Conservation (phyloP, 2,329 filamentous ascomycete genomes). For the Monosporascus sp. region DNA sequence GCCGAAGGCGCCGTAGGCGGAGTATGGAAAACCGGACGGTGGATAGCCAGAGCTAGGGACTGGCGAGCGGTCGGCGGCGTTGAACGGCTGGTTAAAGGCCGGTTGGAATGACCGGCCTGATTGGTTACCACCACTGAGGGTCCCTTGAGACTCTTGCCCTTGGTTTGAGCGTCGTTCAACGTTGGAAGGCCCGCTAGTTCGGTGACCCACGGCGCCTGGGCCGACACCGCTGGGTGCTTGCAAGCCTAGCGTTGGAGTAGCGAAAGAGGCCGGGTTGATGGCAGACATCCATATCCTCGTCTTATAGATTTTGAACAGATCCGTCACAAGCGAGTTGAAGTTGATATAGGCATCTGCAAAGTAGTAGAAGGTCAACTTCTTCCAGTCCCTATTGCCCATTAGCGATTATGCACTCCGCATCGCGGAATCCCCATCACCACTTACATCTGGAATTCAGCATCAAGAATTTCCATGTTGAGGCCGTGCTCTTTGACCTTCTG, state of each 20-base stretch:
- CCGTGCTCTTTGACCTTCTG: conserved; percentile 94
- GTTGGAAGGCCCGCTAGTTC: conserved; percentile 38
- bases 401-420: conserved; percentile 10
- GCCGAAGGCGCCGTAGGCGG: conserved; percentile 39
- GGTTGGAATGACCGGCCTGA: conserved; percentile 38
- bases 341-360: conserved; percentile 98
- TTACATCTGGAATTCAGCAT: conserved; percentile 98
- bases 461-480: conserved; percentile 96
- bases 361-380: conserved; percentile 98
- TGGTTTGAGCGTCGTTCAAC: conserved; percentile 45
- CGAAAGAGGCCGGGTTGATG: conserved; percentile 95
- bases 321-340: conserved; percentile 95
- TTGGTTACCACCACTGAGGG: conserved; percentile 33
- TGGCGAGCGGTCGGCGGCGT: conserved; percentile 35
- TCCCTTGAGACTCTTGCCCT: conserved; percentile 33
- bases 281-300: conserved; percentile 99
- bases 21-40: conserved; percentile 34
- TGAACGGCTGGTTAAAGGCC: conserved; percentile 37
- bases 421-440: conserved; percentile 24
- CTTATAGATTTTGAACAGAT: conserved; percentile 99
- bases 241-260: conserved; percentile 67
- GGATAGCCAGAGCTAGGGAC: conserved; percentile 34
- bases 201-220: conserved; percentile 58
- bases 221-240: conserved; percentile 64
- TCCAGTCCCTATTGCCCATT: conserved; percentile 72